Conservation (phyloP, 2,329 filamentous ascomycete species). For the Eurotiales sp. region DNA sequence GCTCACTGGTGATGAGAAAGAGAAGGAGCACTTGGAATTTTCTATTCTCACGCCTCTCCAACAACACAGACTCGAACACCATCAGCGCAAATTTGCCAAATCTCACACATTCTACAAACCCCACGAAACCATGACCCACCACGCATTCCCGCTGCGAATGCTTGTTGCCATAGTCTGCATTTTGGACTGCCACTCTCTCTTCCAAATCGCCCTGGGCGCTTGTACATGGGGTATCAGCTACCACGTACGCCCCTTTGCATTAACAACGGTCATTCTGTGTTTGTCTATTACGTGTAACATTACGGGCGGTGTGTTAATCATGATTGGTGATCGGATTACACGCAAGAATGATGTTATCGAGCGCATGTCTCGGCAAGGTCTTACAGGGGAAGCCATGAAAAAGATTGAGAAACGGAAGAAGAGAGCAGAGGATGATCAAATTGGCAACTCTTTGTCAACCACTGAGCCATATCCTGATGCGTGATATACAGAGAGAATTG, state of each 20-base stretch:
- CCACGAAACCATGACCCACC: slow-evolving; percentile 77
- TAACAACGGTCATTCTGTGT: slow-evolving; percentile 78
- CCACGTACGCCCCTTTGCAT: slow-evolving; percentile 62
- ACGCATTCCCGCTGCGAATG: slow-evolving; percentile 70
- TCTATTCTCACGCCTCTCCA: slow-evolving; percentile 64
- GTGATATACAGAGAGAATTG: neutral
- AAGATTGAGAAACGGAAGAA: slow-evolving; percentile 51
- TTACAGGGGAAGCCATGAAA: slow-evolving; percentile 64
- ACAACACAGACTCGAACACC: slow-evolving; percentile 67
- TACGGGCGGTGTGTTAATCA: slow-evolving; percentile 71
- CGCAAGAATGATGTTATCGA: slow-evolving; percentile 84
- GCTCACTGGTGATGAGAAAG: slow-evolving; percentile 40
- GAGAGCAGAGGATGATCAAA: slow-evolving; percentile 28
- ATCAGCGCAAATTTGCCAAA: slow-evolving; percentile 74
- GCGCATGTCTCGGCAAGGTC: slow-evolving; percentile 68
- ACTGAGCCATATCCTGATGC: neutral
- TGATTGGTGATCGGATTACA: slow-evolving; percentile 69
- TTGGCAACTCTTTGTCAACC: neutral
- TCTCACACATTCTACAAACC: slow-evolving; percentile 88
- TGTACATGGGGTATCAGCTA: slow-evolving; percentile 77
- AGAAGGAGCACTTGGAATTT: slow-evolving; percentile 53
- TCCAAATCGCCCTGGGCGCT: slow-evolving; percentile 75
- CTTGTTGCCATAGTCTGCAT: slow-evolving; percentile 75
- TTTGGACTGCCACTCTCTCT: slow-evolving; percentile 71
- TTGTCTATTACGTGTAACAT: slow-evolving; percentile 76